A percentile compares a stretch with the other conserved stretches of the same genome.
Evolutionary conservation across 768 basidiomycete genomes (phyloP).

Genomic region (Scleroderma bovista): DNA sequence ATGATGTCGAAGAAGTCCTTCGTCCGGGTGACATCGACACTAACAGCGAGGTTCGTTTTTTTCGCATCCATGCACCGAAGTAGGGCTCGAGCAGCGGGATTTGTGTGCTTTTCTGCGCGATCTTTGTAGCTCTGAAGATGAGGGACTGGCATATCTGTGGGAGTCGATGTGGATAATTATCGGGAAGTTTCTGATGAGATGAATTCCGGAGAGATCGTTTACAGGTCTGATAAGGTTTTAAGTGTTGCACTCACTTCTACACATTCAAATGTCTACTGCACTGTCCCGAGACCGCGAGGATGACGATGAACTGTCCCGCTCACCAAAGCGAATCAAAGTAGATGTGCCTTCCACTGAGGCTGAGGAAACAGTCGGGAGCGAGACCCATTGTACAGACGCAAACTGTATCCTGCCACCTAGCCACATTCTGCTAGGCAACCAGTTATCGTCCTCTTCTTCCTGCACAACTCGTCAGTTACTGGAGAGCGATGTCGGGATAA

Average conservation of each 20-base stretch:
- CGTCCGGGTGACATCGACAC: constrained; percentile 85
- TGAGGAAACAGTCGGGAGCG: constrained; percentile 5
- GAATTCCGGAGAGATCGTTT: neutral
- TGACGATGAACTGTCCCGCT: constrained; percentile 33
- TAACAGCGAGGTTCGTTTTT: constrained; percentile 88
- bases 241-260: neutral
- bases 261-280: constrained; percentile 29
- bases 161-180: constrained; percentile 4
- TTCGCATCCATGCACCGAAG: constrained; percentile 84
- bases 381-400: constrained; percentile 7
- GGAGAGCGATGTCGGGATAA: constrained; percentile 87
- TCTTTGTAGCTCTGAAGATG: constrained; percentile 54
- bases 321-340: constrained; percentile 35
- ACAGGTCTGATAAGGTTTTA: neutral
- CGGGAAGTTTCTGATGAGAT: neutral
- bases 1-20: constrained; percentile 80
- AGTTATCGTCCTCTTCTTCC: constrained; percentile 43
- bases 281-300: constrained; percentile 49
- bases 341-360: constrained; percentile 16
- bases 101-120: constrained; percentile 52
- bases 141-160: constrained; percentile 28
- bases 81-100: constrained; percentile 74
- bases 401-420: constrained; percentile 64
- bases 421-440: constrained; percentile 59
- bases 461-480: constrained; percentile 52